Conservation (phyloP, 306 rosid species). For the Sphenostylis stenocarpa region DNA sequence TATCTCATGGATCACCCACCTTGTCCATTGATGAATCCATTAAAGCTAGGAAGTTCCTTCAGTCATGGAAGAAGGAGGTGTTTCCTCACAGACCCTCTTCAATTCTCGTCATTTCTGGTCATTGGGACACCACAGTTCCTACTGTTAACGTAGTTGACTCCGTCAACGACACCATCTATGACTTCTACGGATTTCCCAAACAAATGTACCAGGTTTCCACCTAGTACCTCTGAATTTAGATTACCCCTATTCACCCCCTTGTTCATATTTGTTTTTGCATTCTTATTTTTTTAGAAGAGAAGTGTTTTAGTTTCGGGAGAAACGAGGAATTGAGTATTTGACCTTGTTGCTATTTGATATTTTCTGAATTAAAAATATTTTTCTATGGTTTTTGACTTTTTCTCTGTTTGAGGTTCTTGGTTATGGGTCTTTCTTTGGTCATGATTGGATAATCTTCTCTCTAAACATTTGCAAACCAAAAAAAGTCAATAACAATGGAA, state of each 20-base stretch:
- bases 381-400: not conserved
- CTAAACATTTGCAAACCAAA: no score
- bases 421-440: not conserved
- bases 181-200: conserved; percentile 72
- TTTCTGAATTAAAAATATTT: not conserved
- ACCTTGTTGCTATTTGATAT: not conserved
- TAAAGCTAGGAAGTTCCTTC: conserved; percentile 53
- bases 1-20: conserved; percentile 73
- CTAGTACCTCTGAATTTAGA: not conserved
- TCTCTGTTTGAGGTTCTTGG: not conserved
- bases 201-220: conserved; percentile 62
- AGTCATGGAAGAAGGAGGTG: conserved; percentile 54
- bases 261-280: not conserved
- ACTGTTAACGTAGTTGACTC: conserved; percentile 50
- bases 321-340: not conserved
- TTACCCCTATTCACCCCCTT: not conserved
- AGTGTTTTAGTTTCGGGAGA: not conserved
- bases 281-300: not conserved
- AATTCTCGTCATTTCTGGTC: conserved; percentile 67
- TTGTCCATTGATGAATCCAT: conserved; percentile 57
- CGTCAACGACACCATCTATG: conserved; percentile 64
- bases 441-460: no score
- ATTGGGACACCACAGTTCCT: conserved; percentile 71
- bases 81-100: conserved; percentile 42
- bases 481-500: no score